phyloP scores from a whole-genome alignment of 2,329 filamentous ascomycete genomes.

The Fusarium mangiferae region DNA sequence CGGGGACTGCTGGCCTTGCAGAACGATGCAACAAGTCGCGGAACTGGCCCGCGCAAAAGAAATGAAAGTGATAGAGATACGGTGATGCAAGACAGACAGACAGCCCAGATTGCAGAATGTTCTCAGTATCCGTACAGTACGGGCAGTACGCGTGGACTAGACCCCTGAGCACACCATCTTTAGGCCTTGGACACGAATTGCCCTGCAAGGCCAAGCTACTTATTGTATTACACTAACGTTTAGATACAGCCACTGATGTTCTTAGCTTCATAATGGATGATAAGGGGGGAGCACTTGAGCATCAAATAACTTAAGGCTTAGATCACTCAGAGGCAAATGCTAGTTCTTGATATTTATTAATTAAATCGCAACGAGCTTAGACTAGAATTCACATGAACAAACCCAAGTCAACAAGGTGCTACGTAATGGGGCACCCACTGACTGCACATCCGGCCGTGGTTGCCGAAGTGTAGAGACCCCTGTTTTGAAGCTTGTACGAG shows the following conservation, averaged over 20 bases:
- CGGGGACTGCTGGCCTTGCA: neutral
- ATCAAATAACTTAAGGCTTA: neutral
- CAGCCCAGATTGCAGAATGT: no score
- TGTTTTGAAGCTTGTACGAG: conserved; percentile 7
- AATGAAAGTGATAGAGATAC: neutral
- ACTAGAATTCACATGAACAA: neutral
- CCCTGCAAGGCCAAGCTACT: neutral
- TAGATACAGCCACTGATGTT: neutral
- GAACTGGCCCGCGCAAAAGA: neutral
- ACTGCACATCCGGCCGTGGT: neutral
- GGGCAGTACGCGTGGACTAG: neutral
- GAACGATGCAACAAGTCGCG: neutral
- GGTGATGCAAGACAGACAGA: neutral
- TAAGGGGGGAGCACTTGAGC: neutral
- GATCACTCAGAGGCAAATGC: neutral
- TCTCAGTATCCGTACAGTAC: no score
- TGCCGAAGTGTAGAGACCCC: neutral
- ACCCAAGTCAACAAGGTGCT: neutral
- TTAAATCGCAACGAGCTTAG: neutral
- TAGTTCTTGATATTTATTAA: neutral
- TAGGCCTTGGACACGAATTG: neutral
- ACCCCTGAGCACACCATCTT: neutral
- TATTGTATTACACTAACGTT: neutral
- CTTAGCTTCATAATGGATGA: neutral
- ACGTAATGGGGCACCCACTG: neutral